Conservation (phyloP, 2,329 filamentous ascomycete species). For the Xylariaceae sp. region DNA sequence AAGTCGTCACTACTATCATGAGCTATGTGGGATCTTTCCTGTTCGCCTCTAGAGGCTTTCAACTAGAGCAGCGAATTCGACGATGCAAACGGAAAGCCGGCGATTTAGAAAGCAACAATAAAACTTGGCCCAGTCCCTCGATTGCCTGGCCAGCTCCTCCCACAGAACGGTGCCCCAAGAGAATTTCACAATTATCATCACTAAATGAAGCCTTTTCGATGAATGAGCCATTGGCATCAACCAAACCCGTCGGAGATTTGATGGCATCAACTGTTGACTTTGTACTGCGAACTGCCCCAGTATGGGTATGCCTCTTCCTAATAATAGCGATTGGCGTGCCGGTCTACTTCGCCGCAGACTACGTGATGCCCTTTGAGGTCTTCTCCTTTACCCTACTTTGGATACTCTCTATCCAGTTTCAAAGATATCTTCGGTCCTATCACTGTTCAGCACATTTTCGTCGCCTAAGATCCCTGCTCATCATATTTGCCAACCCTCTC, state of each 20-base stretch:
- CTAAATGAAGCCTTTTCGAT: slow-evolving; percentile 24
- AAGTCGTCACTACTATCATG: slow-evolving; percentile 37
- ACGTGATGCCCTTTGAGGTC: slow-evolving; percentile 38
- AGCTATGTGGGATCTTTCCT: slow-evolving; percentile 35
- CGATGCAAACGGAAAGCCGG: slow-evolving; percentile 17
- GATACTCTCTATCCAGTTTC: slow-evolving; percentile 36
- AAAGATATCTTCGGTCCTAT: slow-evolving; percentile 33
- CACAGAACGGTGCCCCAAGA: slow-evolving; percentile 22
- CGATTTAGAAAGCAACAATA: slow-evolving; percentile 35
- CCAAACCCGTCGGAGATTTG: slow-evolving; percentile 3
- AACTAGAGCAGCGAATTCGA: slow-evolving; percentile 34
- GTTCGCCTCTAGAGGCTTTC: slow-evolving; percentile 31
- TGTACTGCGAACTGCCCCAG: slow-evolving; percentile 33
- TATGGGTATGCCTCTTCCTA: slow-evolving; percentile 38
- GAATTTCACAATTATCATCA: slow-evolving; percentile 21
- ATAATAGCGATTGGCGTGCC: slow-evolving; percentile 37
- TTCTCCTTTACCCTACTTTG: slow-evolving; percentile 39
- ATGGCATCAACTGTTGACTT: slow-evolving; percentile 26
- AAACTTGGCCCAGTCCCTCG: slow-evolving; percentile 34
- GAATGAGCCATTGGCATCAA: slow-evolving; percentile 26
- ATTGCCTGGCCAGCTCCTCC: slow-evolving; percentile 33
- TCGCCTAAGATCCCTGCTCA: slow-evolving; percentile 24
- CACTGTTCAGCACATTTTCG: slow-evolving; percentile 24
- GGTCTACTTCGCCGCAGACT: slow-evolving; percentile 31
- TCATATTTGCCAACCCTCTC: slow-evolving; percentile 39